Base-by-base conservation (phyloP, 1,284 basidiomycete genomes). In the Melampsora abietis-canadensis region DNA sequence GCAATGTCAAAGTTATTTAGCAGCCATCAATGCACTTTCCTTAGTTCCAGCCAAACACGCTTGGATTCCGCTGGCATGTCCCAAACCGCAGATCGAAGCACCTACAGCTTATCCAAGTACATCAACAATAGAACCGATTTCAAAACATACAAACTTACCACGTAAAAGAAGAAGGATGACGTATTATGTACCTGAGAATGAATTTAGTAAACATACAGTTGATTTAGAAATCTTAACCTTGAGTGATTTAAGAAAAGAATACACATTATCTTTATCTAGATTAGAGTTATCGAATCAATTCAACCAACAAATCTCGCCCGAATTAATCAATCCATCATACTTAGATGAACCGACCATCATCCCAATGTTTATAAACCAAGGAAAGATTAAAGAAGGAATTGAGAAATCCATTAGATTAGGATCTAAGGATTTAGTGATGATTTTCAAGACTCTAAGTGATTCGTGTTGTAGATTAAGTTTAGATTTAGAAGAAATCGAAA, bases 21-120 rank as follows among this genome's bases (percentile, higher is more conserved):
- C 94, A 40, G 89, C 92, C 19, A 91, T 96, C 83, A 98, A 97
- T 80, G 89, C 92, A 10, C 84, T 99, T 46, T 87, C 90, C 14
- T 85, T 98, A 77, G 86, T 94, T 40, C 90, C 93, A 79, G 84
- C 85, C 77, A 88, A 89, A 79, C 89, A 89, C 78, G 90, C 93
- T 10, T 98, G 92, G 92, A 86, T 98, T 60, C 84, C 89, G 10
- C 75, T 81, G 44, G 78, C 77, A 60, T 74, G 69, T 30, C 17
- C 59, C 12, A 54, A 65, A 8, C 21, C 30, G 17, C 31, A 3
- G 21, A 31, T 44, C 4, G 19, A 27, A 62, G 24, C 46, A 34
- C 40, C n/a, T 12, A 54, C 51, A n/a, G n/a, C 47, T 81, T 85
- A 30, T 80, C 84, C 30, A 80, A 40, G 37, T 12, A 40, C 37